Percentiles rank a stretch among this genome's conserved stretches.
These are phyloP conservation scores for Erysimum cheiranthoides DNA, from an alignment of 345 rosid genomes.

Conservation along the genomic window DNA sequence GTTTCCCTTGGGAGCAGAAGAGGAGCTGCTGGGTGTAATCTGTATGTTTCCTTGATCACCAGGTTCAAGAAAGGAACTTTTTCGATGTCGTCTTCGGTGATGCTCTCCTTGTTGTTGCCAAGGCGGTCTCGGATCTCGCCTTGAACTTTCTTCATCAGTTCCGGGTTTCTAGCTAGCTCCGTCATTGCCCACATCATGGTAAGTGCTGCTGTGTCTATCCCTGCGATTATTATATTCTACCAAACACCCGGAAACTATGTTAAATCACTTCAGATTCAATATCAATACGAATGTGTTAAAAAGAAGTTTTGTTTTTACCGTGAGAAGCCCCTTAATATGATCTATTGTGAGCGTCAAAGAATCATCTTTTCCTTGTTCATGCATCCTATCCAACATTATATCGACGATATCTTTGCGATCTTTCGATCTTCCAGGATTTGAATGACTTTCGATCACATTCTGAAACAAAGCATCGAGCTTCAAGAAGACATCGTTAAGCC, in stretches of 20 bases:
- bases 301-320: constrained; percentile 12
- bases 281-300: background rate
- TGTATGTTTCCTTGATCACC: constrained; percentile 58
- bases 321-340: constrained; percentile 39
- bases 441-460: constrained; percentile 48
- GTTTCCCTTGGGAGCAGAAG: constrained; percentile 63
- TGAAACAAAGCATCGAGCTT: constrained; percentile 41
- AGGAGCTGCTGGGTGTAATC: constrained; percentile 63
- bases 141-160: constrained; percentile 50
- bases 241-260: background rate
- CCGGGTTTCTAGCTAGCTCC: constrained; percentile 52
- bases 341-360: constrained; percentile 36
- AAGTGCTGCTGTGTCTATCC: constrained; percentile 41
- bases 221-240: constrained; percentile 40
- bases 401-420: constrained; percentile 39
- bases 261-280: background rate
- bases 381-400: constrained; percentile 32
- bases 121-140: constrained; percentile 48
- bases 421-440: constrained; percentile 37
- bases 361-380: constrained; percentile 26
- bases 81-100: constrained; percentile 51
- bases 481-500: constrained; percentile 41
- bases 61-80: constrained; percentile 52
- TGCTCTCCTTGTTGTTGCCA: constrained; percentile 45
- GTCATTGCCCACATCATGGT: constrained; percentile 51